Percentiles rank a stretch among this genome's conserved stretches.
These are phyloP conservation scores for Taxillus chinensis DNA, from an alignment of 164 flowering plant species.

Conservation along the genomic window DNA sequence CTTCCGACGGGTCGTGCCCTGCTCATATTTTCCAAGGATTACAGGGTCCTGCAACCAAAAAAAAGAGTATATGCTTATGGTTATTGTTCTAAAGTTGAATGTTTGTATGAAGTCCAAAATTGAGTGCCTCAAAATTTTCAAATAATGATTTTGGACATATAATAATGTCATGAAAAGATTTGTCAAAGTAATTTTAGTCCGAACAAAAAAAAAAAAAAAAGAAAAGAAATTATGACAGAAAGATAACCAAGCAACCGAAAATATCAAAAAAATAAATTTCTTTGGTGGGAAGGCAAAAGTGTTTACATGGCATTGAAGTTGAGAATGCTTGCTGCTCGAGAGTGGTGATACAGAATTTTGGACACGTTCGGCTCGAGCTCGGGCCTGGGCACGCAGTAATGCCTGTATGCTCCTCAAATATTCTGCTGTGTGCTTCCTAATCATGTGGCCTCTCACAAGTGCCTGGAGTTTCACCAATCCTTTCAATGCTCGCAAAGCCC, in stretches of 20 bases:
- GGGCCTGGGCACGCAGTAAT: slow-evolving; percentile 39
- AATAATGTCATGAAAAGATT: no score
- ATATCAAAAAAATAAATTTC: no score
- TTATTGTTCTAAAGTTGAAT: no score
- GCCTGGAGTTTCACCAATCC: slow-evolving; percentile 65
- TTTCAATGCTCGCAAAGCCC: slow-evolving; percentile 53
- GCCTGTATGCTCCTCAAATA: slow-evolving; percentile 39
- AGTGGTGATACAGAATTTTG: slow-evolving; percentile 28
- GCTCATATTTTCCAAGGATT: slow-evolving; percentile 58
- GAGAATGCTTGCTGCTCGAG: slow-evolving; percentile 36
- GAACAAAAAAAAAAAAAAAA: no score
- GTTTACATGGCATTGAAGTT: slow-evolving; percentile 24
- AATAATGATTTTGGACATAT: no score
- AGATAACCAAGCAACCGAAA: no score
- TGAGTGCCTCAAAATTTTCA: no score
- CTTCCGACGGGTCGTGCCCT: slow-evolving; percentile 17
- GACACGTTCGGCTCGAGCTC: slow-evolving; percentile 36
- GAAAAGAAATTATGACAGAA: no score
- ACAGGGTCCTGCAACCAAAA: slow-evolving; percentile 34
- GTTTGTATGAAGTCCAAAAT: no score
- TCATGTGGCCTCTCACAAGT: slow-evolving; percentile 55
- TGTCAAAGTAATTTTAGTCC: no score
- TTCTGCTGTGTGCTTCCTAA: slow-evolving; percentile 46
- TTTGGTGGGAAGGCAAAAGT: slow-evolving; percentile 6
- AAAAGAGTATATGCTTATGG: neutral